Evolutionary conservation across 2,329 filamentous ascomycete species (phyloP), one percentile per base, ranked within the genome.

Genomic region (Neopestalotiopsis clavispora): DNA sequence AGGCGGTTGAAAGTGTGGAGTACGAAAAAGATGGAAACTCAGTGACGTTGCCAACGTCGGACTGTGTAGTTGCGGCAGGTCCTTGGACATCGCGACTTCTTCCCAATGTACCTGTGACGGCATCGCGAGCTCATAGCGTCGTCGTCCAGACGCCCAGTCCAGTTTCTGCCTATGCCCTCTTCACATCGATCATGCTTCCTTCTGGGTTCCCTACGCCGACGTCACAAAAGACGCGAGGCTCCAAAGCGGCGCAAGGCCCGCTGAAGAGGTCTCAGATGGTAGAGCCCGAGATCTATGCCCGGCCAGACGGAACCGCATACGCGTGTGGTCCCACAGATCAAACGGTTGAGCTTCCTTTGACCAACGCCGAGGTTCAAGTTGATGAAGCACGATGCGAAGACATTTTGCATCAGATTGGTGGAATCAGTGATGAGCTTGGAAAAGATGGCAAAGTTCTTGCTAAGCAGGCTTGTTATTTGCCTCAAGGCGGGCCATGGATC

Each of bases 381-480:
- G 92, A 94, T 72, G 81, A 86, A 61, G 78, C 80, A 13, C 84
- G 89, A 10, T 94, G 92, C 78, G 87, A 92, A 72, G 91, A 93
- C 66, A 90, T 95, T 67, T 82, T 91, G 42, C 85, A 90, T 66
- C 89, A 93, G 62, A 86, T 92, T 5, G 78, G 79, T 1, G 79
- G 80, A 2, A 84, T 91, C 76, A 79, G 83, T 74, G 72, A 87
- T 73, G 79, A 90, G 78, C 77, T 94, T 77, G 79, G 89, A 74
- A 69, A 65, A 5, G 79, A 91, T 73, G 82, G 90, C 70, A 75
- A 90, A 78, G 75, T 94, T 1, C 84, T 88, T 13, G 86, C 86
- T 6, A 83, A 87, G 65, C 92, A 95, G 80, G 92, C 92, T 20
- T 95, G 92, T 75, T 95, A 94, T 78, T 78, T 95, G 49, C 92